Evolutionary conservation across 164 flowering plant genomes (phyloP).

Genomic region (Kalanchoe fedtschenkoi): DNA sequence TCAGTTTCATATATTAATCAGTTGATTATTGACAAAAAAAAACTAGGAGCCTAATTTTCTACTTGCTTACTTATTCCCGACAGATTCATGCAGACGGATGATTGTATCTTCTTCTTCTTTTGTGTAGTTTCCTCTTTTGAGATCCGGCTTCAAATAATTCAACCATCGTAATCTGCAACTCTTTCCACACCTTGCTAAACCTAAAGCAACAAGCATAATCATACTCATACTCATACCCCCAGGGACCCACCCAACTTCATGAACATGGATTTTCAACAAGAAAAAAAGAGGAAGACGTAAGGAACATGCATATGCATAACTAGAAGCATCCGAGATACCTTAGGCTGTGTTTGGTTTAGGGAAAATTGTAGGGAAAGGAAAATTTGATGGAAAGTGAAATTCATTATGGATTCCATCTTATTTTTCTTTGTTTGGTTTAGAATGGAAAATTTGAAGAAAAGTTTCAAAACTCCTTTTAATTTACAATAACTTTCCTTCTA

Average conservation of each 20-base stretch:
- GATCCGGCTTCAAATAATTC: conserved; percentile 4
- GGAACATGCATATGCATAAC: neutral
- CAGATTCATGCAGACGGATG: conserved; percentile 1
- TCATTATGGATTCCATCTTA: too few species aligned
- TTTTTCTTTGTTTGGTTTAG: too few species aligned
- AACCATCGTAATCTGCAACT: conserved; percentile 4
- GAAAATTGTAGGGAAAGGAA: too few species aligned
- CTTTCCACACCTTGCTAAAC: conserved; percentile 9
- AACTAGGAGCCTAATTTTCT: neutral
- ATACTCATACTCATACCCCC: neutral
- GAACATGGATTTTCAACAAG: neutral
- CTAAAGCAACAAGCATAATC: neutral
- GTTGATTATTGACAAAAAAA: neutral
- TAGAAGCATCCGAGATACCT: neutral
- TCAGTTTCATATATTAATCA: neutral
- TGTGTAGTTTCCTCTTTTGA: conserved; percentile 3
- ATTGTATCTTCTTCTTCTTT: conserved; percentile 4
- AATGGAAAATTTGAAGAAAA: too few species aligned
- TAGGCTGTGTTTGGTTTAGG: too few species aligned
- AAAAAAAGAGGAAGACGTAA: too few species aligned
- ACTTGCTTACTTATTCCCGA: conserved; percentile 2
- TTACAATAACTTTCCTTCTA: too few species aligned
- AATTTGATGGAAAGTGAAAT: too few species aligned
- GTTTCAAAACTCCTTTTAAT: too few species aligned
- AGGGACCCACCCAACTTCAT: neutral